These are phyloP conservation scores for Triticum timopheevii DNA, from an alignment of 176 grass and related monocot species.

Conservation along the genomic window DNA sequence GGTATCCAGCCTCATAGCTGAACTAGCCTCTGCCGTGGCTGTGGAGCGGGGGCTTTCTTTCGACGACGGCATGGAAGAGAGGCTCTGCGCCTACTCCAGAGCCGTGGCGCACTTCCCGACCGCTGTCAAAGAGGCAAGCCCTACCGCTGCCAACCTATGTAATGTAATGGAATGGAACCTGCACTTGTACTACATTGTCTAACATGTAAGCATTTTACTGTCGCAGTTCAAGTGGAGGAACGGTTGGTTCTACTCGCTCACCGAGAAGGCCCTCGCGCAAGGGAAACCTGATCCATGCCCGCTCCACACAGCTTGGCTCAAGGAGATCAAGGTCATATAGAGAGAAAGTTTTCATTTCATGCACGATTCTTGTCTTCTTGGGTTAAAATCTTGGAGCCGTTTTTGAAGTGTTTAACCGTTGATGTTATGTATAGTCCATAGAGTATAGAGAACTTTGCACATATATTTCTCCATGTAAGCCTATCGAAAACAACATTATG, in stretches of 20 bases:
- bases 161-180: not conserved
- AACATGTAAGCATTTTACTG: not conserved
- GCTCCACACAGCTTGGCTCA: conserved; percentile 93
- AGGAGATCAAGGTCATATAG: conserved; percentile 76
- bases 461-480: not conserved
- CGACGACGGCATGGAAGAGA: conserved; percentile 68
- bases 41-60: conserved; percentile 66
- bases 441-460: not conserved
- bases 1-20: conserved; percentile 70
- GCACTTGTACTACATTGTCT: not conserved
- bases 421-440: not conserved
- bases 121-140: conserved; percentile 48
- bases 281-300: conserved; percentile 77
- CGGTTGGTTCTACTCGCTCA: conserved; percentile 83
- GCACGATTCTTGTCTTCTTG: not conserved
- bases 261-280: conserved; percentile 65
- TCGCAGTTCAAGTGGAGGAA: conserved; percentile 97
- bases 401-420: not conserved
- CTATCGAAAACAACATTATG: not conserved
- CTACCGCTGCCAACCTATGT: not conserved
- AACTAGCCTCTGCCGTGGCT: conserved; percentile 65
- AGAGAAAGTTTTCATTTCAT: not conserved
- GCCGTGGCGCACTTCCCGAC: conserved; percentile 88
- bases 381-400: not conserved
- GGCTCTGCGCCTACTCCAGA: conserved; percentile 81